These are phyloP conservation scores for Pseudocercospora crystallina DNA, from an alignment of 2,329 filamentous ascomycete species.

Conservation along the genomic window DNA sequence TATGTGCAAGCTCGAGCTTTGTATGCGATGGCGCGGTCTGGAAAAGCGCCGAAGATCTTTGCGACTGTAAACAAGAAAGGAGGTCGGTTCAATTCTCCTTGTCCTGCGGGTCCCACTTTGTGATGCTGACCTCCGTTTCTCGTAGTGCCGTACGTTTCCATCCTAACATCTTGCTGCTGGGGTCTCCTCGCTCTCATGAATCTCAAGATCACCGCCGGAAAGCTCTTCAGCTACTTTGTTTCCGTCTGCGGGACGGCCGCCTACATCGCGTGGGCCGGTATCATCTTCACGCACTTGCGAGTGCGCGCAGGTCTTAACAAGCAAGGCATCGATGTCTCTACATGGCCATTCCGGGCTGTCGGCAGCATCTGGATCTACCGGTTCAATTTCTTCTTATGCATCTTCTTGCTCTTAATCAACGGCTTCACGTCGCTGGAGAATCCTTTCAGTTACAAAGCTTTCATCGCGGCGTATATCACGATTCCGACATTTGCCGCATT, in stretches of 20 bases:
- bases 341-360: not conserved
- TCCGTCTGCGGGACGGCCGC: conserved; percentile 1
- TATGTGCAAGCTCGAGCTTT: conserved; percentile 3
- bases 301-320: not conserved
- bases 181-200: conserved; percentile 1
- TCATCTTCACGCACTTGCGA: conserved; percentile 4
- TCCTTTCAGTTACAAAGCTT: conserved; percentile 1
- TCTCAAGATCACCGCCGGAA: conserved; percentile 2
- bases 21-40: not conserved
- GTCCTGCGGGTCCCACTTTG: too few species aligned
- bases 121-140: too few species aligned
- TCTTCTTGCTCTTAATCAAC: conserved; percentile 3
- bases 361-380: conserved; percentile 6
- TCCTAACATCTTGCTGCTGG: conserved; percentile 3
- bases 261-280: conserved; percentile 1
- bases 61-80: not conserved
- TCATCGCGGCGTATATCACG: conserved; percentile 6
- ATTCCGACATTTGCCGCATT: not conserved
- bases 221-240: conserved; percentile 2
- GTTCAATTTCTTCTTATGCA: conserved; percentile 2
- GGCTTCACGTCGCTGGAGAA: conserved; percentile 3
- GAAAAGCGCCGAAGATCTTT: conserved; percentile 1
- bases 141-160: not conserved
- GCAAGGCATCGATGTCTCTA: not conserved
- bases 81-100: not conserved